phyloP scores from a whole-genome alignment of 2,329 filamentous ascomycete genomes.

The Reticulascus tulasneorum region DNA sequence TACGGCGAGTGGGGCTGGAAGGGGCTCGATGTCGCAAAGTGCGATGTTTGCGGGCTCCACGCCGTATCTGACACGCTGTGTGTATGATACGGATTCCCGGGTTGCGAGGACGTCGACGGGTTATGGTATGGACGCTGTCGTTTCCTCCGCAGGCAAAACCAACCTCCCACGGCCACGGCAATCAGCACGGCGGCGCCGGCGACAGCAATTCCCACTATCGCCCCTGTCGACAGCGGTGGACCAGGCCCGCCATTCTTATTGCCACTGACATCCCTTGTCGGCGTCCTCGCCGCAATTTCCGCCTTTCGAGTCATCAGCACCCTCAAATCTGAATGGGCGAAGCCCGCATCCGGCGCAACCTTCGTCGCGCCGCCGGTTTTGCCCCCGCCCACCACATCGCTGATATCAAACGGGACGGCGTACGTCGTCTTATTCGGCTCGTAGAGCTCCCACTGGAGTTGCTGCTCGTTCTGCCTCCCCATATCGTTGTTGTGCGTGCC shows the following conservation, averaged over 20 bases:
- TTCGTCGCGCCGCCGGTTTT: slow-evolving; percentile 50
- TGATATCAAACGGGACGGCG: slow-evolving; percentile 47
- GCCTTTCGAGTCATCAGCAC: slow-evolving; percentile 51
- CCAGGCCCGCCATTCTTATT: background rate
- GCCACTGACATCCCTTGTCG: slow-evolving; percentile 40
- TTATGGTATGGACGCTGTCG: slow-evolving; percentile 6
- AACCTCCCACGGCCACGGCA: slow-evolving; percentile 15
- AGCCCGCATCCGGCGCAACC: slow-evolving; percentile 44
- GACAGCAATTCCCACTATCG: slow-evolving; percentile 40
- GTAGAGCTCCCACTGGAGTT: slow-evolving; percentile 48
- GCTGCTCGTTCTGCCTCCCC: slow-evolving; percentile 42
- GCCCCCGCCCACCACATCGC: slow-evolving; percentile 46
- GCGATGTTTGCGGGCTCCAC: slow-evolving; percentile 11
- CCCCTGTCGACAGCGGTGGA: slow-evolving; percentile 28
- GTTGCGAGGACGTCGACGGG: background rate
- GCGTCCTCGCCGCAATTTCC: slow-evolving; percentile 38
- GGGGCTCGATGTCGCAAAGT: slow-evolving; percentile 3
- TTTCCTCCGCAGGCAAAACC: slow-evolving; percentile 27
- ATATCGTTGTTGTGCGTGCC: slow-evolving; percentile 55
- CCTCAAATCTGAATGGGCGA: slow-evolving; percentile 45
- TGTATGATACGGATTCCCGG: slow-evolving; percentile 6
- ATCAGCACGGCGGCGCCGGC: slow-evolving; percentile 28
- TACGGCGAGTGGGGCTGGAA: slow-evolving; percentile 14
- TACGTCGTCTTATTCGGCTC: slow-evolving; percentile 47
- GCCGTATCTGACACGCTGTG: slow-evolving; percentile 11